These are phyloP conservation scores for Yarrowia divulgata DNA, from an alignment of 805 yeast genomes.

Conservation along the genomic window DNA sequence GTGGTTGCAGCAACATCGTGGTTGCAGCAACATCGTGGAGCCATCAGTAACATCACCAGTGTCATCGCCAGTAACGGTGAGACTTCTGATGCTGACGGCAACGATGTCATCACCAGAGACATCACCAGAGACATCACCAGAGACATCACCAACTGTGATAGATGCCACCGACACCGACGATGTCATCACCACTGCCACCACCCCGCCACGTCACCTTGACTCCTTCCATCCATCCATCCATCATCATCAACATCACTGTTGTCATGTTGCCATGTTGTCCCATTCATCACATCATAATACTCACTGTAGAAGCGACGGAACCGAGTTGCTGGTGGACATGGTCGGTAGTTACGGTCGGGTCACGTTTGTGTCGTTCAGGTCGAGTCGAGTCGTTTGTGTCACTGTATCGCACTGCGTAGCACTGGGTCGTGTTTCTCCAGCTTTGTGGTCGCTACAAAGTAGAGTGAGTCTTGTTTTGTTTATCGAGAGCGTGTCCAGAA, in stretches of 20 bases:
- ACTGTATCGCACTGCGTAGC: neutral
- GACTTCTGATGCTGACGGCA: too few relatives aligned
- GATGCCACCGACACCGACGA: too few relatives aligned
- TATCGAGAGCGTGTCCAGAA: neutral
- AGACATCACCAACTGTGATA: neutral
- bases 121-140: neutral
- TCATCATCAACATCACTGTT: neutral
- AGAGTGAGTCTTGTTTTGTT: neutral
- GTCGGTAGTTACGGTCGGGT: neutral
- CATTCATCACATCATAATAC: neutral
- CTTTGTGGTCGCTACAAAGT: conserved; percentile 5
- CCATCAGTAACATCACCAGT: too few relatives aligned
- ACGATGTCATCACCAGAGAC: neutral
- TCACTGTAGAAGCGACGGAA: conserved; percentile 39
- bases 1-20: too few relatives aligned
- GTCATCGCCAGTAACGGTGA: too few relatives aligned
- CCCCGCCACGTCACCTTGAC: neutral
- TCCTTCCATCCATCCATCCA: neutral
- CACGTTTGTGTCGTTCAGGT: too few relatives aligned
- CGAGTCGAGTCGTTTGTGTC: neutral
- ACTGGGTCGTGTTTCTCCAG: too few relatives aligned
- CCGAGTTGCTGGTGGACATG: conserved; percentile 33
- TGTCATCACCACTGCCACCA: too few relatives aligned
- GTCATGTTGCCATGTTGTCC: too few relatives aligned
- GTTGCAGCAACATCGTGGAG: too few relatives aligned